A percentile compares a stretch with the other conserved stretches of the same genome.
These are phyloP conservation scores for Biscutella auriculata DNA, from an alignment of 441 rosid species.

Conservation along the genomic window DNA sequence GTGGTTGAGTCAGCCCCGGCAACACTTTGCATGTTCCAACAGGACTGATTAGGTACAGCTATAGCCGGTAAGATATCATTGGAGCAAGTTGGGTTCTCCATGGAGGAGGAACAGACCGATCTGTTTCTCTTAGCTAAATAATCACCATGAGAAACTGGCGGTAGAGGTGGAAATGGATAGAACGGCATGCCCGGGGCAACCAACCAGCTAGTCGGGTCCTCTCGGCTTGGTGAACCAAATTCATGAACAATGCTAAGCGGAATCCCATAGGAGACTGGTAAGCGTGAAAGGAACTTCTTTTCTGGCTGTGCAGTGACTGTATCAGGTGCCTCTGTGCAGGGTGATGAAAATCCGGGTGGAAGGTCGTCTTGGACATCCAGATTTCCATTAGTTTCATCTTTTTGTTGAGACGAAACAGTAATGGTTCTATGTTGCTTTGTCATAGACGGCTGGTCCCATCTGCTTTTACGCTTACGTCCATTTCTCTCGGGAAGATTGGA, in stretches of 20 bases:
- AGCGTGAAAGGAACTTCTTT: constrained; percentile 48
- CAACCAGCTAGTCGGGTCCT: constrained; percentile 40
- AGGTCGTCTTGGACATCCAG: constrained; percentile 38
- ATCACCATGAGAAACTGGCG: constrained; percentile 38
- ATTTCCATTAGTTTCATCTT: not conserved
- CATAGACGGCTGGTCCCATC: constrained; percentile 86
- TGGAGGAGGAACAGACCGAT: constrained; percentile 15
- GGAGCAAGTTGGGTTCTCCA: constrained; percentile 15
- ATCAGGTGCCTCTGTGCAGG: constrained; percentile 19
- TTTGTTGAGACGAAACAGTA: constrained; percentile 1
- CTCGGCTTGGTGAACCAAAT: constrained; percentile 40
- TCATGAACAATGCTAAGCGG: constrained; percentile 57
- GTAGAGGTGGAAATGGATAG: constrained; percentile 87
- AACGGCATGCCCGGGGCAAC: constrained; percentile 86
- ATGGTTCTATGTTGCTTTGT: constrained; percentile 29
- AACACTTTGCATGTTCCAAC: constrained; percentile 12
- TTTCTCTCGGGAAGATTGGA: constrained; percentile 23
- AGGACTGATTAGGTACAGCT: constrained; percentile 20
- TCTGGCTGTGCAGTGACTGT: constrained; percentile 39
- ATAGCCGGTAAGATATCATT: constrained; percentile 23
- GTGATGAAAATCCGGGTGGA: constrained; percentile 83
- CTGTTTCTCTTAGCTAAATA: constrained; percentile 26
- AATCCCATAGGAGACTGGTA: constrained; percentile 76
- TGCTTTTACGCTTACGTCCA: constrained; percentile 80
- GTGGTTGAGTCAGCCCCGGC: constrained; percentile 18